Evolutionary conservation across 352 stramenopile species (phyloP).

Genomic region (Globisporangium irregulare): DNA sequence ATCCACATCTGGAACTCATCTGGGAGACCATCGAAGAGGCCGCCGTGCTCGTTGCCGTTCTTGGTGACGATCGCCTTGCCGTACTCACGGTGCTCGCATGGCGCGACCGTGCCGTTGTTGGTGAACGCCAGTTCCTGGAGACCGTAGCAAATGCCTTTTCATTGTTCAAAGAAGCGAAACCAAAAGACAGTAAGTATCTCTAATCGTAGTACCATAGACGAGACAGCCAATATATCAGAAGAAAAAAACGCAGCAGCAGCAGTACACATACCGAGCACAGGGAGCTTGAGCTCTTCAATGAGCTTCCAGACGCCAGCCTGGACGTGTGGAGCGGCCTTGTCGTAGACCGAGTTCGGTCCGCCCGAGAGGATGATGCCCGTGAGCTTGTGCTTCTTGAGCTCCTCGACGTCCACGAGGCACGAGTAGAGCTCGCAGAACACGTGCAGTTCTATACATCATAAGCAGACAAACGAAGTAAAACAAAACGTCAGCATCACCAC

Average conservation of each 20-base stretch:
- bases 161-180: background rate
- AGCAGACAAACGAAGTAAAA: slow-evolving; percentile 16
- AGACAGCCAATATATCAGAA: slow-evolving; percentile 10
- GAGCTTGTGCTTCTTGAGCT: slow-evolving; percentile 92
- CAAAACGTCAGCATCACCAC: slow-evolving; percentile 6
- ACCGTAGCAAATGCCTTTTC: slow-evolving; percentile 95
- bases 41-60: slow-evolving; percentile 45
- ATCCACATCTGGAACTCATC: slow-evolving; percentile 99
- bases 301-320: slow-evolving; percentile 94
- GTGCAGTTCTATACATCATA: slow-evolving; percentile 85
- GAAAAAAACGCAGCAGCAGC: background rate
- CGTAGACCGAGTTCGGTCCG: slow-evolving; percentile 96
- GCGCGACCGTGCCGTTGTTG: slow-evolving; percentile 93
- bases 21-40: slow-evolving; percentile 89
- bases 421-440: slow-evolving; percentile 99
- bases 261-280: slow-evolving; percentile 83
- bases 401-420: slow-evolving; percentile 92
- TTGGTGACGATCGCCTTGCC: slow-evolving; percentile 94
- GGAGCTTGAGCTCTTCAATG: slow-evolving; percentile 94
- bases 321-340: slow-evolving; percentile 94
- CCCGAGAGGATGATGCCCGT: slow-evolving; percentile 98
- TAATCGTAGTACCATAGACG: slow-evolving; percentile 2
- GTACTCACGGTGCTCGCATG: slow-evolving; percentile 96
- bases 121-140: slow-evolving; percentile 95
- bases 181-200: slow-evolving; percentile 13